phyloP scores from a whole-genome alignment of 2,329 filamentous ascomycete genomes.

The Fusarium sp. region DNA sequence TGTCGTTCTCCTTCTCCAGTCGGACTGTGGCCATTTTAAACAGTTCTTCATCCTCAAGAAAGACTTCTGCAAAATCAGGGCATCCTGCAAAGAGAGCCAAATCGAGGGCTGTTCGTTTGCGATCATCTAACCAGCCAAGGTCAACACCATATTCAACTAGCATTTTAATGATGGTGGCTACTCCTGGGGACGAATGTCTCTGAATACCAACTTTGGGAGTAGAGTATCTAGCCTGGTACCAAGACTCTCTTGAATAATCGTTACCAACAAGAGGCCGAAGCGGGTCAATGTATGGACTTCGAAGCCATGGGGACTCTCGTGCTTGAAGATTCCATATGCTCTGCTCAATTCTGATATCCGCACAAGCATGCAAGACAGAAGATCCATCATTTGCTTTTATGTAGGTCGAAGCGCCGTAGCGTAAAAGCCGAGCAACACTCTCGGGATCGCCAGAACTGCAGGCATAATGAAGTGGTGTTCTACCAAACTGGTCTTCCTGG shows the following conservation, averaged over 20 bases:
- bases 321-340: constrained; percentile 10
- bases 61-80: constrained; percentile 14
- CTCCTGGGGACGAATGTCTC: background rate
- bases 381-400: background rate
- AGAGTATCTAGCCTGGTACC: background rate
- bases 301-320: background rate
- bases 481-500: constrained; percentile 17
- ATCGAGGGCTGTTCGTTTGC: constrained; percentile 16
- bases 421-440: constrained; percentile 21
- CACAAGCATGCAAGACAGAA: constrained; percentile 33
- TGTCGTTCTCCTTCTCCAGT: background rate
- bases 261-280: background rate
- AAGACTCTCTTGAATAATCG: background rate
- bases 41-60: constrained; percentile 7
- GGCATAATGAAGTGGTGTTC: constrained; percentile 35
- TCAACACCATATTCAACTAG: constrained; percentile 8
- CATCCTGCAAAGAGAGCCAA: constrained; percentile 16
- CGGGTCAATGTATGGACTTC: background rate
- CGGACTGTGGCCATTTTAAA: background rate
- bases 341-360: constrained; percentile 10
- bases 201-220: background rate
- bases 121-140: background rate
- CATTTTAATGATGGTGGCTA: constrained; percentile 13
- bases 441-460: constrained; percentile 32
- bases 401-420: constrained; percentile 5